Percentiles rank a stretch among this genome's conserved stretches.
Conservation (phyloP, 2,329 filamentous ascomycete genomes). For the Gremmenia infestans region DNA sequence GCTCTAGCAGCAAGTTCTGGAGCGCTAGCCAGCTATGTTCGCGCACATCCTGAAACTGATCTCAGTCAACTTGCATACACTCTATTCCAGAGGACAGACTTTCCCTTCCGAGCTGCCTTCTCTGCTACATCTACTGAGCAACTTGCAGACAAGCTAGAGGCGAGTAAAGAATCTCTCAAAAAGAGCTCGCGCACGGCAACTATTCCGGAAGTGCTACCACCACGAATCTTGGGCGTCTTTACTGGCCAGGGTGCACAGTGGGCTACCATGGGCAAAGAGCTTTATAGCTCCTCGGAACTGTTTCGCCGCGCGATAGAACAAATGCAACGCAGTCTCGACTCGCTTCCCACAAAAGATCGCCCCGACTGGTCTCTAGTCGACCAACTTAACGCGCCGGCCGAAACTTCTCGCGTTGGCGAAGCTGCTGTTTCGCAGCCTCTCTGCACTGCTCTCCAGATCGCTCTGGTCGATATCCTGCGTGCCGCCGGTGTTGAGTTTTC, state of each 20-base stretch:
- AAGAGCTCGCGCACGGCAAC: neutral
- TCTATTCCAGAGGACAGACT: neutral
- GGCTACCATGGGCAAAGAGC: slow-evolving; percentile 5
- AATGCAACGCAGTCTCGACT: neutral
- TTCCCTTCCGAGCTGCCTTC: neutral
- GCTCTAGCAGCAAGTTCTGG: neutral
- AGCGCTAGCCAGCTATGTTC: neutral
- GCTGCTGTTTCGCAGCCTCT: slow-evolving; percentile 31
- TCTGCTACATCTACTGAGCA: neutral
- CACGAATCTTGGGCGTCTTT: slow-evolving; percentile 4
- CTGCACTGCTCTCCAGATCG: slow-evolving; percentile 42
- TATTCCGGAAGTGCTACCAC: neutral
- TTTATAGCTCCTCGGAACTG: slow-evolving; percentile 25
- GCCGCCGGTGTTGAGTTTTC: slow-evolving; percentile 36
- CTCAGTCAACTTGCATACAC: neutral
- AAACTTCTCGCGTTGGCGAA: slow-evolving; percentile 32
- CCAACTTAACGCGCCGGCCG: slow-evolving; percentile 31
- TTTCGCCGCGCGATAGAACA: neutral
- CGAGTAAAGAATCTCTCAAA: neutral
- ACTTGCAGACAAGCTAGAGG: neutral
- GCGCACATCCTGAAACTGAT: slow-evolving; percentile 1
- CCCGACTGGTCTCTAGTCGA: slow-evolving; percentile 18
- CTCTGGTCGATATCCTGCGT: slow-evolving; percentile 37
- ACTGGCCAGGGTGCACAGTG: slow-evolving; percentile 12
- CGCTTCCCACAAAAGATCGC: neutral